A percentile compares a stretch with the other conserved stretches of the same genome.
Evolutionary conservation across 176 grass and related monocot species (phyloP).

Genomic region (Melocanna baccifera): DNA sequence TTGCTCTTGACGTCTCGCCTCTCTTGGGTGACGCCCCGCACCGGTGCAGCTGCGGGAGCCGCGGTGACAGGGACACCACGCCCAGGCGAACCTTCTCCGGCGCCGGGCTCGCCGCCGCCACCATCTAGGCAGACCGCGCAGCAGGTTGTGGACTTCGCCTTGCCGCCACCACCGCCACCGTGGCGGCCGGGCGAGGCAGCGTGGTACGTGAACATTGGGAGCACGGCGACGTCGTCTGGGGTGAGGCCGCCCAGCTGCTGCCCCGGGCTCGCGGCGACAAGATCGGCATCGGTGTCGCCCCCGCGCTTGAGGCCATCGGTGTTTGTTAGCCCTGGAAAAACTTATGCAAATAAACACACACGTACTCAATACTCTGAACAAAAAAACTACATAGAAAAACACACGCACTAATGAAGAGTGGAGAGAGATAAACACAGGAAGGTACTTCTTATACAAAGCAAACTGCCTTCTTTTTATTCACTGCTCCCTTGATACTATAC

Average conservation of each 20-base stretch:
- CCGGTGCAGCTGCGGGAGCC: constrained; percentile 35
- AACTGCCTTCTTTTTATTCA: no score
- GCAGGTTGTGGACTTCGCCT: background rate
- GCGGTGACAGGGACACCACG: constrained; percentile 33
- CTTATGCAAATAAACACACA: no score
- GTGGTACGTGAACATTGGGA: constrained; percentile 55
- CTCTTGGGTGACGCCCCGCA: background rate
- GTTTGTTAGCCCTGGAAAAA: no score
- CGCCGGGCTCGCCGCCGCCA: constrained; percentile 1
- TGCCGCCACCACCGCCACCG: background rate
- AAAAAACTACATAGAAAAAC: no score
- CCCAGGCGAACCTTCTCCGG: constrained; percentile 27
- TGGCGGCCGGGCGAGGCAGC: background rate
- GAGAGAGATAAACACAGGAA: no score
- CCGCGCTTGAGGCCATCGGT: background rate
- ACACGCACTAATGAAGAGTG: no score
- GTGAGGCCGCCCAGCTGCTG: constrained; percentile 28
- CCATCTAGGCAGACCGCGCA: constrained; percentile 58
- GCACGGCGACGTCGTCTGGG: constrained; percentile 35
- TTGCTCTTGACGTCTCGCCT: background rate
- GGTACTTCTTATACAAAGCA: no score
- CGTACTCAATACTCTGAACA: no score
- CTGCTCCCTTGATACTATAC: no score
- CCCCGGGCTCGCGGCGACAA: background rate
- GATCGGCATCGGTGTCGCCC: background rate